Evolutionary conservation across 1,284 basidiomycete species (phyloP), one percentile per base, ranked within the genome.

Genomic region (Xerocomus nothofagi): DNA sequence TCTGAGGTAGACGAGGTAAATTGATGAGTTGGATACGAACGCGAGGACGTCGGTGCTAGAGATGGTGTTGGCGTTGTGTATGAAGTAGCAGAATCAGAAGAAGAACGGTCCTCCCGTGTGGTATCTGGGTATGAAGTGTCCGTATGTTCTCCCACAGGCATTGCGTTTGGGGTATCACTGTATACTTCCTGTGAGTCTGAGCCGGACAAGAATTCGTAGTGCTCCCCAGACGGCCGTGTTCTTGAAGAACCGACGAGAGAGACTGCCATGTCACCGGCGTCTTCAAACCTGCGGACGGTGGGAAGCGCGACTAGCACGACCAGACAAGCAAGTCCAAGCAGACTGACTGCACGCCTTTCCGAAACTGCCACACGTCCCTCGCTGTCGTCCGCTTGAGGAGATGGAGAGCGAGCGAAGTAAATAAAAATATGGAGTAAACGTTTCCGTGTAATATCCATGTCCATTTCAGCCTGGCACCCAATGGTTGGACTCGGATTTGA

Each of bases 1-100:
- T 88, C 86, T 11, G 84, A 85, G 23, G 76, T 71, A 61, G 75
- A 82, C 12, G 77, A 74, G 1, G 82, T 80, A 41, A 73, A 73
- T 21, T 68, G 70, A 49, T 71, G 71, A 17, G 75, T 72, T 31
- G 74, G 61, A 77, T 66, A 73, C 50, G 72, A 72, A 34, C 73
- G 74, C 9, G 75, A 63, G 12, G 80, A 80, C 0, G 79, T 79
- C 7, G 68, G 60, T 20, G 74, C 71, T 43, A 78, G 75, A 15
- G 79, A 78, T 12, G 73, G 73, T 12, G 73, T 50, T 26, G 78
- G 76, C 4, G 76, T 71, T 12, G 73, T 69, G 23, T 68, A 57
- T 15, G 74, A 69, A 37, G 73, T 71, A 10, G 74, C 70, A 34
- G 72, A 71, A 32, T 66, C 54, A 30, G 73, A 76, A 41, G 72